Percentiles rank a stretch among this genome's conserved stretches.
phyloP scores from a whole-genome alignment of 1,284 basidiomycete species.

The Tilletia setariae region DNA sequence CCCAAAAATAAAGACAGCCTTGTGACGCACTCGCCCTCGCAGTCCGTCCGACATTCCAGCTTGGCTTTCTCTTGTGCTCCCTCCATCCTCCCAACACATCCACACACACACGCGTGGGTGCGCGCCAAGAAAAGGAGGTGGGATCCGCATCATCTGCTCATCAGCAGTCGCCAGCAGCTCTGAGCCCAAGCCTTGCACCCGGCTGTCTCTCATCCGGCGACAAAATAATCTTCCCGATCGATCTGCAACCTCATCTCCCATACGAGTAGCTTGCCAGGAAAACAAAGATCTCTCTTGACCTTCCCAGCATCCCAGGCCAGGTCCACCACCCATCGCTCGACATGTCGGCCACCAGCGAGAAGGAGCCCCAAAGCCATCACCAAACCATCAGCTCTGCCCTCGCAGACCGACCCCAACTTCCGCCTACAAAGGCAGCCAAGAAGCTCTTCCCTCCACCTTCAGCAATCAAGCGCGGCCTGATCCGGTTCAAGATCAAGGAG shows the following conservation, averaged over 20 bases:
- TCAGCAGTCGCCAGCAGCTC: no score
- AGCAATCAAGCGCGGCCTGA: conserved; percentile 36
- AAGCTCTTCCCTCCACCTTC: conserved; percentile 39
- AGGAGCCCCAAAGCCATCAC: conserved; percentile 19
- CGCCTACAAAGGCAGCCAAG: conserved; percentile 37
- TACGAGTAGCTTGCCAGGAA: background rate
- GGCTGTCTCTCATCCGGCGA: no score
- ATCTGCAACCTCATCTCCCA: background rate
- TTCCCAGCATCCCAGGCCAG: background rate
- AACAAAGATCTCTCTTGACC: no score
- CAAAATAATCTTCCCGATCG: background rate
- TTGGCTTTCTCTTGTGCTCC: no score
- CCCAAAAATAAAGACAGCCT: no score
- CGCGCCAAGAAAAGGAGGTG: no score
- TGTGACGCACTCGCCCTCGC: no score
- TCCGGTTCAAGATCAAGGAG: conserved; percentile 47
- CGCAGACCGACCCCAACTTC: conserved; percentile 36
- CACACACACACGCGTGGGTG: no score
- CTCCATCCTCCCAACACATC: no score
- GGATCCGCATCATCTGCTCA: no score
- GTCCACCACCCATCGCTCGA: background rate
- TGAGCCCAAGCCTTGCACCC: no score
- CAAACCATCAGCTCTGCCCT: conserved; percentile 49
- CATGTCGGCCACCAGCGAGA: conserved; percentile 13
- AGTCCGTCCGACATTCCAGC: no score